Base-by-base conservation (phyloP, 306 rosid species). In the Mimosa pudica region DNA sequence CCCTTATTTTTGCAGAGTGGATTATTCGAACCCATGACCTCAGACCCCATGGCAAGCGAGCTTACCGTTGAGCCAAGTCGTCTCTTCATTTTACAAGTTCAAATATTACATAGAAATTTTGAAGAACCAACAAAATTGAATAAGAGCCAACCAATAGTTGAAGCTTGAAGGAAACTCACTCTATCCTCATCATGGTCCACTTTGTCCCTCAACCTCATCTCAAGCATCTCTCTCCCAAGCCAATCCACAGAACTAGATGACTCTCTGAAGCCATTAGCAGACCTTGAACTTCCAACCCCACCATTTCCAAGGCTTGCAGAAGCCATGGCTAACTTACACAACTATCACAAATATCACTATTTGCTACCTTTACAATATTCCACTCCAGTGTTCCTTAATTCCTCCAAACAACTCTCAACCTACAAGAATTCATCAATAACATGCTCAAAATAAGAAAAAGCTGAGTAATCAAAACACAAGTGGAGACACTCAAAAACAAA, bases 171-270 rank as follows among this genome's bases (percentile, higher is more conserved):
- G 68, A 13, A 33, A 63, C 89, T 81, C 79, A 91, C 98, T 80
- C 94, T 86, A 67, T 87, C 94, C 6, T 86, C 94, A 1, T 91
- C 95, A 6, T 80, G 87, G 54, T 90, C 92, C 16, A 77, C 68
- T 72, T 80, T 88, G 82, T 91, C 97, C 82, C 89, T 84, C 85
- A 93, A 77, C 46, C 84, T 90, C 99, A 95, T 93, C 87, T 93
- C 94, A 74, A 91, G 93, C 98, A 95, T 92, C 94, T 95, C 99
- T 81, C 96, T 90, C 5, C 97, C 98, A n/a, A 95, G 94, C 99
- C 99, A 95, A 81, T 95, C 99, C 46, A 95, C 96, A 4, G 97
- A 92, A 74, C 88, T 89, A 17, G 98, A 92, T 3, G 98, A 91
- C 78, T 86, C 91, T 82, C 96, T 91, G 70, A 91, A 89, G 83